phyloP scores from a whole-genome alignment of 805 yeast genomes.

The Candida palmyrensis region DNA sequence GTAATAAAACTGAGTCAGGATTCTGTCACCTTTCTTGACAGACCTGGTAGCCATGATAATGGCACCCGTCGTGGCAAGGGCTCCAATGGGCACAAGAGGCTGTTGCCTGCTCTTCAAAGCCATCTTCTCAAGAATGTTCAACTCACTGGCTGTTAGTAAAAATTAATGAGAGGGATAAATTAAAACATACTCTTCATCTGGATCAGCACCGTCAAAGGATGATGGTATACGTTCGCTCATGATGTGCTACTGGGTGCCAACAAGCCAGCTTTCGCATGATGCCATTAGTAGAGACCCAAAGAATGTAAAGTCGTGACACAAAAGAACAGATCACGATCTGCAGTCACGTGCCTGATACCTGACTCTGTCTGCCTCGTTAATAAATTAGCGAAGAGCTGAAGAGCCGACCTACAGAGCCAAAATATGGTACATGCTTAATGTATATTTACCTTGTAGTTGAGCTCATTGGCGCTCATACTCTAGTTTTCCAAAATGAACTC shows the following conservation, averaged over 20 bases:
- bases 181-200: conserved; percentile 43
- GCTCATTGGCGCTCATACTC: too few relatives aligned
- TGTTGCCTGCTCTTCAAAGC: conserved; percentile 69
- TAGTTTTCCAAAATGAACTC: conserved; percentile 53
- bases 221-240: conserved; percentile 48
- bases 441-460: too few relatives aligned
- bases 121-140: conserved; percentile 50
- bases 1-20: conserved; percentile 80
- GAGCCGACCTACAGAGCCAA: too few relatives aligned
- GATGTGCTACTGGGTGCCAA: too few relatives aligned
- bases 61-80: conserved; percentile 74
- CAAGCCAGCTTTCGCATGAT: too few relatives aligned
- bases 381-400: too few relatives aligned
- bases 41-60: conserved; percentile 75
- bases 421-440: too few relatives aligned
- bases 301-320: too few relatives aligned
- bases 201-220: conserved; percentile 36
- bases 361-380: too few relatives aligned
- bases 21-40: conserved; percentile 64
- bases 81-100: conserved; percentile 85
- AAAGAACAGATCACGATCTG: too few relatives aligned
- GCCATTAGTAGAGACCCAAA: too few relatives aligned
- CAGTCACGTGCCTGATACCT: too few relatives aligned
- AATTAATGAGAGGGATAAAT: conserved; percentile 1
- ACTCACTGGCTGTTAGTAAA: conserved; percentile 23